Evolutionary conservation across 495 filamentous ascomycete species (phyloP).

Genomic region (Venustampulla echinocandica): DNA sequence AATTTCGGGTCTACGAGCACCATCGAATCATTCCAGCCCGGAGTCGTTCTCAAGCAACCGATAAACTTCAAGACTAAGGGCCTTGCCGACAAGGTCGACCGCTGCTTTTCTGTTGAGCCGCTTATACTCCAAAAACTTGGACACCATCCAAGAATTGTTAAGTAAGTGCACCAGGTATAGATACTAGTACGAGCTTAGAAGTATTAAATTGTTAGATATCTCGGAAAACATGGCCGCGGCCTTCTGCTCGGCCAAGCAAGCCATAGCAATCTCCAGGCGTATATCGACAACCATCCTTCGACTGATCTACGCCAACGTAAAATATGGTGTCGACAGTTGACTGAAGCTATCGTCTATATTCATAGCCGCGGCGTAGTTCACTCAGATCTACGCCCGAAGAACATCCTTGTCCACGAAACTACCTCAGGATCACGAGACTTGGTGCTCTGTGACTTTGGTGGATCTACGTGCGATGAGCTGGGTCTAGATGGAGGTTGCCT

Average conservation of each 20-base stretch:
- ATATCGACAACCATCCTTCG: neutral
- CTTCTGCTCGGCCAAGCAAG: neutral
- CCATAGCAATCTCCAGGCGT: neutral
- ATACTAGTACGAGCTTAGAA: neutral
- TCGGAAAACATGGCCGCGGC: neutral
- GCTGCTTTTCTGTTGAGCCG: neutral
- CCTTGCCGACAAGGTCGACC: neutral
- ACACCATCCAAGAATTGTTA: neutral
- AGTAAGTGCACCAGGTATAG: neutral
- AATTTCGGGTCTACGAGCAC: too few species aligned
- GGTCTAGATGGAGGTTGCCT: conserved; percentile 8
- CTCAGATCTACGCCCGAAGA: conserved; percentile 13
- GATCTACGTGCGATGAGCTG: conserved; percentile 15
- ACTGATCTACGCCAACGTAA: neutral
- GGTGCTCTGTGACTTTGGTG: conserved; percentile 18
- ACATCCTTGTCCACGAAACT: conserved; percentile 12
- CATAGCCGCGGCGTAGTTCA: conserved; percentile 16
- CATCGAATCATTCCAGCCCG: too few species aligned
- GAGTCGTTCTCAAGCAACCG: too few species aligned
- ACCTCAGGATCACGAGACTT: too few species aligned
- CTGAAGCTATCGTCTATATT: conserved; percentile 9
- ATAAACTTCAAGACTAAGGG: too few species aligned
- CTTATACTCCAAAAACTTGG: neutral
- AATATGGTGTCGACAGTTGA: neutral
- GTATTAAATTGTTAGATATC: neutral